phyloP scores from a whole-genome alignment of 305 asterid species.

The Withania somnifera region DNA sequence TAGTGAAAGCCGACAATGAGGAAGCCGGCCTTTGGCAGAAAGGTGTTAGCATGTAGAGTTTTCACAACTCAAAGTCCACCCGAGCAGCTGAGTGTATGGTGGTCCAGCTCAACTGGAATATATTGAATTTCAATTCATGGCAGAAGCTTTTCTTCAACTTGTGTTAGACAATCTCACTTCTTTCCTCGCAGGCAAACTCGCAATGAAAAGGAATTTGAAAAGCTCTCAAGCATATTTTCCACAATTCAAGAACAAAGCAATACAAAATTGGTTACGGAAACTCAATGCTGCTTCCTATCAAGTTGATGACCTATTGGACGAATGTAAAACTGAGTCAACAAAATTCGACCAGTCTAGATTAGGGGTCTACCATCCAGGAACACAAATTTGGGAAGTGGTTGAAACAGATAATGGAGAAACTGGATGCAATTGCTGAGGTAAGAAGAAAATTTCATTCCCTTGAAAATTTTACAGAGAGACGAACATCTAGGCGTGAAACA shows the following conservation, averaged over 20 bases:
- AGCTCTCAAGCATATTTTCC: background rate
- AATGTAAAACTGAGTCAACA: background rate
- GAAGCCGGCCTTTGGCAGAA: too few relatives aligned
- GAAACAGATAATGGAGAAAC: background rate
- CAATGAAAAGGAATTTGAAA: background rate
- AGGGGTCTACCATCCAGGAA: background rate
- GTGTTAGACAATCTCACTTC: background rate
- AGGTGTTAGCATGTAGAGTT: too few relatives aligned
- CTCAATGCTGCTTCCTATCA: background rate
- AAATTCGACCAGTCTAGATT: background rate
- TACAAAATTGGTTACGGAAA: background rate
- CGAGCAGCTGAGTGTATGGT: too few relatives aligned
- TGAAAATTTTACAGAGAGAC: background rate
- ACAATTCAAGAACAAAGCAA: background rate
- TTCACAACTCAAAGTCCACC: too few relatives aligned
- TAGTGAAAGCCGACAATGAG: too few relatives aligned
- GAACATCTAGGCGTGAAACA: background rate
- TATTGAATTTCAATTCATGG: background rate
- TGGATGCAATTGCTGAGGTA: background rate
- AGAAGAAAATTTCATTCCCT: background rate
- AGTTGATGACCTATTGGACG: background rate
- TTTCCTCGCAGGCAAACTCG: background rate
- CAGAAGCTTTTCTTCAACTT: background rate
- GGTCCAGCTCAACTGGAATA: too few relatives aligned
- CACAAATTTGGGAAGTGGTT: background rate